Conservation (phyloP, 176 grass and related monocot genomes). For the Chrysopogon serrulatus region DNA sequence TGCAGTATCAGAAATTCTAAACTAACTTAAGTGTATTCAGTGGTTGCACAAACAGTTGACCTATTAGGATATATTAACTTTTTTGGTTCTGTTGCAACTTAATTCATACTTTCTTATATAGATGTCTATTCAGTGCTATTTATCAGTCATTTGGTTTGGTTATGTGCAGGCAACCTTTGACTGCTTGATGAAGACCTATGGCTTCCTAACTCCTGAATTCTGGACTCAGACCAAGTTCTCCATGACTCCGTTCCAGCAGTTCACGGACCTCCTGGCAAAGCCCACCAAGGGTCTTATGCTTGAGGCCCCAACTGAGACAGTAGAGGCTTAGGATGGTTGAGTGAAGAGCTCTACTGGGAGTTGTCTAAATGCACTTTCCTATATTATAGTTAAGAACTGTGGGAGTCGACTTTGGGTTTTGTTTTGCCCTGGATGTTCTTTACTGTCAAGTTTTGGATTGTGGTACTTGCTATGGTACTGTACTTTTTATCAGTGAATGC, state of each 20-base stretch:
- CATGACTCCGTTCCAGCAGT: conserved; percentile 65
- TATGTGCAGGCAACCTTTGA: conserved; percentile 73
- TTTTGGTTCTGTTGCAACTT: neutral
- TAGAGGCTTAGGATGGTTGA: conserved; percentile 43
- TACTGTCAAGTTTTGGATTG: conserved; percentile 47
- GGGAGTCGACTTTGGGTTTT: conserved; percentile 13
- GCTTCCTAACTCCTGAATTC: conserved; percentile 84
- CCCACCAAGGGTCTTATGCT: conserved; percentile 46
- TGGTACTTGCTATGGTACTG: conserved; percentile 16
- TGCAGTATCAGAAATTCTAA: neutral
- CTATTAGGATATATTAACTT: neutral
- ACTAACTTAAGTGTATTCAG: neutral
- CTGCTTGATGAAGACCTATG: conserved; percentile 83
- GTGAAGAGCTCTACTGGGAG: conserved; percentile 6
- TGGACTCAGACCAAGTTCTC: conserved; percentile 66
- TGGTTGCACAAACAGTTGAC: neutral
- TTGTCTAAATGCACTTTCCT: conserved; percentile 16
- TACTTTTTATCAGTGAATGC: conserved; percentile 20
- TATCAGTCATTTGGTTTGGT: neutral
- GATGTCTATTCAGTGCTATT: neutral
- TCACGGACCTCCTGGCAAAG: conserved; percentile 67
- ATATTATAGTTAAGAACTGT: conserved; percentile 29
- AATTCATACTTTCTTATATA: neutral
- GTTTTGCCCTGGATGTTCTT: neutral
- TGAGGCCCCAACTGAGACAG: conserved; percentile 47